Evolutionary conservation across 164 flowering plant genomes (phyloP), one percentile per base, ranked within the genome.

Genomic region (Umbellularia californica): DNA sequence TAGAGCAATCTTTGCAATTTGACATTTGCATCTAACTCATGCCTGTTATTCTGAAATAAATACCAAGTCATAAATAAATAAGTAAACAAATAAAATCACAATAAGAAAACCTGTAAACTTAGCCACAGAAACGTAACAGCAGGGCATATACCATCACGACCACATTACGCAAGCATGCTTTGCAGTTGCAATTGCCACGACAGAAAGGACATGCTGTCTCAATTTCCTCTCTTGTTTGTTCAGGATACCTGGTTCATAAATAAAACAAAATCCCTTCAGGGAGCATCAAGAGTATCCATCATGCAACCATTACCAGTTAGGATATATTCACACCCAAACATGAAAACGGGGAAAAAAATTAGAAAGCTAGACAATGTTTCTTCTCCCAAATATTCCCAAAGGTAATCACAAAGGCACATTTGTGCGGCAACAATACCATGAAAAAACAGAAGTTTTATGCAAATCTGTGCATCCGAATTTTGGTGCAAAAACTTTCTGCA

Each of bases 161-260:
- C 27, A 80, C n/a, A 72, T 82, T 83, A 73, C 81, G 84, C 62
- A 92, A 88, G 82, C 97, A 93, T 50, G 81, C 74, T 80, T 82
- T 89, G 87, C 96, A 93, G 80, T 91, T 93, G 85, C 97, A 93
- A 76, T 87, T 86, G 28, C 90, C 85, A 66, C 88, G 77, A 73
- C 97, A 93, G 73, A 79, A 85, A 33, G 97, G 97, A 70, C 96
- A 93, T 22, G 84, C 83, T 28, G 60, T 77, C 80, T 79, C 81
- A n/a, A 89, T 68, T 64, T 88, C 89, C 20, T 82, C 86, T 65
- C 76, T 81, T 71, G 85, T 83, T 77, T 79, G 83, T 50, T 81
- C 85, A 10, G 94, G 92, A 66, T 92, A 92, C 97, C 97, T 91
- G 78, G 58, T 27, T 30, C 58, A 66, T 66, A 30, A 65, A 74